These are phyloP conservation scores for Leccinum pellstonianum DNA, from an alignment of 768 basidiomycete species.

Conservation along the genomic window DNA sequence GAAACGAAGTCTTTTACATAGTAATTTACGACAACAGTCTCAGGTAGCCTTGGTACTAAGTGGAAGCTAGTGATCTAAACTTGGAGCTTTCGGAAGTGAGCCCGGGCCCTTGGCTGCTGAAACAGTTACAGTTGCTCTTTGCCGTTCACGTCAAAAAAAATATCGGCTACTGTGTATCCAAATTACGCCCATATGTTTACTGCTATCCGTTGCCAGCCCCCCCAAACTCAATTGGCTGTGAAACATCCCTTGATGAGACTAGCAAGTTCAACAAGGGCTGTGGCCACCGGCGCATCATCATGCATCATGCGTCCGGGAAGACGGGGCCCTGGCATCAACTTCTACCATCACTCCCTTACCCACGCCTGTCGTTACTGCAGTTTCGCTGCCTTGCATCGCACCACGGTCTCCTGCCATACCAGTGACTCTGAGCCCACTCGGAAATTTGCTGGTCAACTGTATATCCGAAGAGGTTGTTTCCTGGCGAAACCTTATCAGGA, in stretches of 20 bases:
- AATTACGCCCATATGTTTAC: not conserved
- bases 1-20: no score
- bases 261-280: not conserved
- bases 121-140: no score
- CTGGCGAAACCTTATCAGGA: not conserved
- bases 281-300: not conserved
- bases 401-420: not conserved
- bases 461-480: not conserved
- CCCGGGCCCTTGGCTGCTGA: no score
- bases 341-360: not conserved
- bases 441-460: constrained; percentile 2
- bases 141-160: not conserved
- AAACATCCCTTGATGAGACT: not conserved
- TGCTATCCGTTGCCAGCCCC: not conserved
- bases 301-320: not conserved
- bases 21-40: no score
- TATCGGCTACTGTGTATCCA: not conserved
- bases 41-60: no score
- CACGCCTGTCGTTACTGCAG: constrained; percentile 1
- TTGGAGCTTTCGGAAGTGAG: no score
- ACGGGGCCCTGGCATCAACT: not conserved
- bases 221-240: not conserved
- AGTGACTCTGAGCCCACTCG: constrained; percentile 1
- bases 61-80: no score
- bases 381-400: not conserved